phyloP scores from a whole-genome alignment of 129 eudicot genomes.

The Heracleum sosnowskyi region DNA sequence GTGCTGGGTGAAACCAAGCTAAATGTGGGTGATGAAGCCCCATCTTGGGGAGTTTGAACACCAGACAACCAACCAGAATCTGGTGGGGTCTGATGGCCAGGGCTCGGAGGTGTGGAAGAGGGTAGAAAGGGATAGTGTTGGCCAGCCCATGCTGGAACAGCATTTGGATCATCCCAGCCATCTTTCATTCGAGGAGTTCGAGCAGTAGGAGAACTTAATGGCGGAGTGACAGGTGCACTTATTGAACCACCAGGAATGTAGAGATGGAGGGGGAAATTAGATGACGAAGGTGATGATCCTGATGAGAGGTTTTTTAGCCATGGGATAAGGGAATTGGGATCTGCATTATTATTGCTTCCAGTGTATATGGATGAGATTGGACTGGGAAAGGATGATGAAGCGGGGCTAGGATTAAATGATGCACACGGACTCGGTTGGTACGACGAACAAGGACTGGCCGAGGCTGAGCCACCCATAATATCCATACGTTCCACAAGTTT shows the following conservation, averaged over 20 bases:
- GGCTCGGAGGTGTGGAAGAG: conserved; percentile 86
- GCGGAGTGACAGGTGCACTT: conserved; percentile 97
- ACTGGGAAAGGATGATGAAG: conserved; percentile 80
- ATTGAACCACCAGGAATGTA: conserved; percentile 72
- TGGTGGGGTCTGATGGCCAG: conserved; percentile 78
- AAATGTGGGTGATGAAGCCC: conserved; percentile 84
- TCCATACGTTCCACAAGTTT: conserved; percentile 62
- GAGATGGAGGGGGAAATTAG: conserved; percentile 71
- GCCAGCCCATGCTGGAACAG: conserved; percentile 52
- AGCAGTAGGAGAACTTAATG: conserved; percentile 81
- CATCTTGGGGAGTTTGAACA: conserved; percentile 78
- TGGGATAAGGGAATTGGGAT: conserved; percentile 85
- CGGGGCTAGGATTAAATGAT: conserved; percentile 79
- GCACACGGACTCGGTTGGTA: conserved; percentile 85
- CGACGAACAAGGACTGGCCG: conserved; percentile 75
- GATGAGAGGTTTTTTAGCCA: conserved; percentile 90
- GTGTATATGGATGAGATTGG: conserved; percentile 48
- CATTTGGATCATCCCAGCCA: conserved; percentile 37
- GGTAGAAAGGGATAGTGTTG: conserved; percentile 58
- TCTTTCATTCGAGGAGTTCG: conserved; percentile 68
- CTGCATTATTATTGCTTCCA: conserved; percentile 35
- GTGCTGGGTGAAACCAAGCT: conserved; percentile 73
- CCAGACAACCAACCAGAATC: conserved; percentile 84
- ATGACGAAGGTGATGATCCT: conserved; percentile 43
- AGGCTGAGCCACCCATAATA: conserved; percentile 56